Conservation (phyloP, 179 eudicot species). For the Sideroxylon spinosum region DNA sequence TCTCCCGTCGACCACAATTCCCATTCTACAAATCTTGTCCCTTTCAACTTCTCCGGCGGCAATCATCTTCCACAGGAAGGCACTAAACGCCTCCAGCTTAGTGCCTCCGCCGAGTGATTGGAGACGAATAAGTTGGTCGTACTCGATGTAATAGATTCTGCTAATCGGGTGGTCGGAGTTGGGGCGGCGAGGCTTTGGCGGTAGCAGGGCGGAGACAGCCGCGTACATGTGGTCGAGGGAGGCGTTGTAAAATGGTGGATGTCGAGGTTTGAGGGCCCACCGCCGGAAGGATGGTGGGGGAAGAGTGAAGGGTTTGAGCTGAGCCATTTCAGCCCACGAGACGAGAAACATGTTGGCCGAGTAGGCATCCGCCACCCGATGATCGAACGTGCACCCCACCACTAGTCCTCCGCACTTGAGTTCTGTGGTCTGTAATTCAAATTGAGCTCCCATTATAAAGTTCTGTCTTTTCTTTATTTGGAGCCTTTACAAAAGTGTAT, state of each 20-base stretch:
- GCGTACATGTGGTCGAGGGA: conserved; percentile 27
- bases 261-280: conserved; percentile 31
- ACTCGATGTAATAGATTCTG: conserved; percentile 36
- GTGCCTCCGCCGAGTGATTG: conserved; percentile 24
- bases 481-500: too few relatives aligned
- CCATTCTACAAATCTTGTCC: conserved; percentile 25
- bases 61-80: conserved; percentile 30
- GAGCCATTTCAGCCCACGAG: conserved; percentile 14
- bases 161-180: conserved; percentile 18
- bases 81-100: conserved; percentile 29
- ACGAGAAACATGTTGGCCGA: conserved; percentile 15
- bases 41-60: conserved; percentile 15
- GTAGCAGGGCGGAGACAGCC: conserved; percentile 24
- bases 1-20: conserved; percentile 37
- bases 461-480: too few relatives aligned
- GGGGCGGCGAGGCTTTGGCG: not conserved
- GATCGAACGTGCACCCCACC: conserved; percentile 16
- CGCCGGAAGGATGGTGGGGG: conserved; percentile 37
- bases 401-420: conserved; percentile 9
- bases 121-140: conserved; percentile 22
- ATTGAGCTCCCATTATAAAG: not conserved
- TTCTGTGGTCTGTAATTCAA: conserved; percentile 15
- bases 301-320: conserved; percentile 7
- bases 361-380: conserved; percentile 17
- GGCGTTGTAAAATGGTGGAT: conserved; percentile 20